Conservation (phyloP, 2,329 filamentous ascomycete genomes). For the Penicillium freii region DNA sequence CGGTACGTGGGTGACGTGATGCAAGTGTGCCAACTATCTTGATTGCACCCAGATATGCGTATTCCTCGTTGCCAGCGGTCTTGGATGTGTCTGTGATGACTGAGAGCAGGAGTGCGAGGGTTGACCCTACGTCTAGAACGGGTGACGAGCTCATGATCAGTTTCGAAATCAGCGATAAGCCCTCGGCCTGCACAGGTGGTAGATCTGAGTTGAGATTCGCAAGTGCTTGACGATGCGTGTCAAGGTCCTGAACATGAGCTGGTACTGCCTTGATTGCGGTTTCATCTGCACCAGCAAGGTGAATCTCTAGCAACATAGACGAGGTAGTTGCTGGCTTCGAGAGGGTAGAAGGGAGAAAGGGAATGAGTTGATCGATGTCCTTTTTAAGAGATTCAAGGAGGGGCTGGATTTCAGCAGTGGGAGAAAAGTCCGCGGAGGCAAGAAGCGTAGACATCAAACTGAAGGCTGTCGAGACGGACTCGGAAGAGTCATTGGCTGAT, state of each 20-base stretch:
- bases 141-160: constrained; percentile 43
- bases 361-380: constrained; percentile 38
- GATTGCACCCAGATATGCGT: constrained; percentile 46
- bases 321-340: constrained; percentile 41
- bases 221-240: constrained; percentile 44
- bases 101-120: constrained; percentile 41
- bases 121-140: constrained; percentile 45
- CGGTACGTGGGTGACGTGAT: constrained; percentile 43
- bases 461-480: constrained; percentile 42
- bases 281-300: constrained; percentile 31
- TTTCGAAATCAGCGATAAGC: constrained; percentile 41
- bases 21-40: constrained; percentile 43
- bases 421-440: constrained; percentile 41
- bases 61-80: constrained; percentile 39
- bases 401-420: constrained; percentile 30
- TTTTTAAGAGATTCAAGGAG: constrained; percentile 35
- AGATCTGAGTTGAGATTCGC: constrained; percentile 41
- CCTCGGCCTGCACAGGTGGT: constrained; percentile 45
- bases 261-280: constrained; percentile 20
- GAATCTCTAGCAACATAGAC: constrained; percentile 45
- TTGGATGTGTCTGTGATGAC: constrained; percentile 38
- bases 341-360: constrained; percentile 32
- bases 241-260: constrained; percentile 37
- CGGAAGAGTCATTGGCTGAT: constrained; percentile 29
- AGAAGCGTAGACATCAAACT: constrained; percentile 45